phyloP scores from a whole-genome alignment of 2,329 filamentous ascomycete species.

The Verticillium klebahnii region DNA sequence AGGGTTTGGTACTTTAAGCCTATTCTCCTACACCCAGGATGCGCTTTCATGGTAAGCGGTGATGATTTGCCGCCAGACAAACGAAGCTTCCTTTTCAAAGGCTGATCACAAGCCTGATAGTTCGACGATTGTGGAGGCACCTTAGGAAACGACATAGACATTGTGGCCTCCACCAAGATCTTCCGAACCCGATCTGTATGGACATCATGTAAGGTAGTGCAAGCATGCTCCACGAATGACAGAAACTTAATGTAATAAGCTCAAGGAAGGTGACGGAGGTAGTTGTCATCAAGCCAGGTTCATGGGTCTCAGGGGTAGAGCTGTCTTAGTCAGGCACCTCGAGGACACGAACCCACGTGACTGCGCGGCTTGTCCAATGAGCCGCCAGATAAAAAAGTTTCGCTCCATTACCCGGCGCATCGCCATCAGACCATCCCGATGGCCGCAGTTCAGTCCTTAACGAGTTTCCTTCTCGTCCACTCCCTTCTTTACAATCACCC shows the following conservation, averaged over 20 bases:
- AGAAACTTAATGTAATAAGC: no score
- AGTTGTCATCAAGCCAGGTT: background rate
- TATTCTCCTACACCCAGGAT: background rate
- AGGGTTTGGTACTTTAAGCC: background rate
- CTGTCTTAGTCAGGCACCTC: background rate
- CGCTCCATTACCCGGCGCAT: constrained; percentile 14
- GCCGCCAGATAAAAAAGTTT: constrained; percentile 16
- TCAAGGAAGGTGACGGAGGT: no score
- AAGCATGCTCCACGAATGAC: no score
- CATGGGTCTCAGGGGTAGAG: background rate
- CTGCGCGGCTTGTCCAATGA: constrained; percentile 10
- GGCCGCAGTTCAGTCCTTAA: constrained; percentile 4
- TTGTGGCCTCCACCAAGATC: no score
- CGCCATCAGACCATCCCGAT: constrained; percentile 11
- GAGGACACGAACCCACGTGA: constrained; percentile 12
- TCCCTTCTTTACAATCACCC: constrained; percentile 1
- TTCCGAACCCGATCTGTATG: no score
- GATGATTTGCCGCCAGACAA: no score
- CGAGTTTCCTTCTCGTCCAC: constrained; percentile 3
- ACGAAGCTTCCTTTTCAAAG: no score
- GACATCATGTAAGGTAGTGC: no score
- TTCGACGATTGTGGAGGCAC: no score
- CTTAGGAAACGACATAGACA: no score
- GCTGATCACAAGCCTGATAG: no score
- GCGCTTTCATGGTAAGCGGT: background rate